Evolutionary conservation across 2,329 filamentous ascomycete genomes (phyloP), one percentile per base, ranked within the genome.

Genomic region (Aspergillus tubingensis): DNA sequence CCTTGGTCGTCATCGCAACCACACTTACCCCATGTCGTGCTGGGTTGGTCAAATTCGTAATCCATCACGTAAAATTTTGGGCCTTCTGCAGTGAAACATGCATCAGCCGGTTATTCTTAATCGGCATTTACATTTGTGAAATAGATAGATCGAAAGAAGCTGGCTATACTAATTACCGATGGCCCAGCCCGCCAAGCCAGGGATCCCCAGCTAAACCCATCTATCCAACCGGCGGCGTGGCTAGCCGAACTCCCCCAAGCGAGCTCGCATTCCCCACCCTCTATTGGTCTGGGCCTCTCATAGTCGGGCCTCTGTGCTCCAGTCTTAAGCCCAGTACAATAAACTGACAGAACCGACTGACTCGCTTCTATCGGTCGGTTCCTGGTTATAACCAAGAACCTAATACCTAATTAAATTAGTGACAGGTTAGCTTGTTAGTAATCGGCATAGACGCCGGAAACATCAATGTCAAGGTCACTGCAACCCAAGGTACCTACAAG

Each of bases 211-310:
- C 38, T 27, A 44, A 21, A 15, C 1, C 11, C 10, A 13, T 13
- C 32, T 13, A 13, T 36, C 32, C 32, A 36, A 36, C 32, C 11
- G 32, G 32, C 13, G 38, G 27, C 47, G n/a, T 30, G n/a, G 25
- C 47, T 50, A n/a, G 47, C 25, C 21, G 23, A 17, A 17, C 47
- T 27, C 25, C 3, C 47, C 5, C 21, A 17, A 50, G 47, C 47
- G 25, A 27, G 47, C 23, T 6, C 25, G n/a, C 25, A 17, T 50
- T 50, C 53, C 53, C 53, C 27, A 43, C 39, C 7, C 17, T 30
- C 25, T 55, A 55, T 47, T 55, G 38, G 52, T 13, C 47, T 50
- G 47, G 47, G 23, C 47, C 23, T 30, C 47, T 30, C 47, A 32
- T 17, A 50, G 47, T 50, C 15, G 23, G 11, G 47, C 30, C 32